These are phyloP conservation scores for Pestalotiopsis sp. DNA, from an alignment of 2,329 filamentous ascomycete species.

Conservation along the genomic window DNA sequence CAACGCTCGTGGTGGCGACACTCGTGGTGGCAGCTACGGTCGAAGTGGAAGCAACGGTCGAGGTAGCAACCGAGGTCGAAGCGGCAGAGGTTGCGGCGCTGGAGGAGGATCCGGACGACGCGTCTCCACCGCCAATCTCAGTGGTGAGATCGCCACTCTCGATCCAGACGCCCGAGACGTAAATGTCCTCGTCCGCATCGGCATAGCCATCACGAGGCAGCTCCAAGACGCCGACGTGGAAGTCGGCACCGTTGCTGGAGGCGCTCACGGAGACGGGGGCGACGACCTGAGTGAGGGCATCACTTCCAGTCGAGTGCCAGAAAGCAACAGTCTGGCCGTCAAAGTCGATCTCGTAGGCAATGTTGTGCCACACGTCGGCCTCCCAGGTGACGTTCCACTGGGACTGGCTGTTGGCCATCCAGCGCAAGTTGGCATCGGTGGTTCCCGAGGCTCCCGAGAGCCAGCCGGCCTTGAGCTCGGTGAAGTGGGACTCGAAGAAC, in stretches of 20 bases:
- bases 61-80: background rate
- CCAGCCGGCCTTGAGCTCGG: constrained; percentile 73
- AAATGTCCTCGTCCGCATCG: constrained; percentile 66
- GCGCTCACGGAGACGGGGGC: constrained; percentile 55
- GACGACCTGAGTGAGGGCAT: constrained; percentile 59
- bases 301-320: constrained; percentile 69
- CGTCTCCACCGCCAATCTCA: constrained; percentile 65
- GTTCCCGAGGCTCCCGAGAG: constrained; percentile 49
- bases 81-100: background rate
- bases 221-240: constrained; percentile 73
- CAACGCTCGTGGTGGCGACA: background rate
- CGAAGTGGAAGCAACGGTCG: background rate
- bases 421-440: constrained; percentile 60
- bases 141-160: constrained; percentile 56
- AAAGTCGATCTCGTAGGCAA: constrained; percentile 77
- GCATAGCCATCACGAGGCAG: constrained; percentile 60
- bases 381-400: constrained; percentile 67
- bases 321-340: constrained; percentile 62
- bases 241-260: constrained; percentile 64
- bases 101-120: constrained; percentile 54
- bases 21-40: background rate
- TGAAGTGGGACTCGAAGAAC: constrained; percentile 73
- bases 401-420: constrained; percentile 62
- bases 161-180: constrained; percentile 72
- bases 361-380: constrained; percentile 72